phyloP scores from a whole-genome alignment of 768 basidiomycete species.

The Xerocomellus intermedius region DNA sequence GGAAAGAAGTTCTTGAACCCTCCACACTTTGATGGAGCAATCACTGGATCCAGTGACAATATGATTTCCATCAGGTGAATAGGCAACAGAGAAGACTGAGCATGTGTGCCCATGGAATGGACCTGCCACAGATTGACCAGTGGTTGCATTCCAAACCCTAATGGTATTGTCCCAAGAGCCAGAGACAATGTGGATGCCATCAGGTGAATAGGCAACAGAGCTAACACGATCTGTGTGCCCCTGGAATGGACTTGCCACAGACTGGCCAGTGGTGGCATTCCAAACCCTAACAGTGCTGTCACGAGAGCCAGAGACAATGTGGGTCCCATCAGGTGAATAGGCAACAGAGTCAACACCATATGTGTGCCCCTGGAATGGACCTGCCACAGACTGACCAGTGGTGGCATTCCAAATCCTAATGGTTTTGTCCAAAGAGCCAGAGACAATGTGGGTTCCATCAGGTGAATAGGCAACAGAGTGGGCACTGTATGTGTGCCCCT shows the following conservation, averaged over 20 bases:
- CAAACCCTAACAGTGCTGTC: not conserved
- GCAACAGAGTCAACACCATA: not conserved
- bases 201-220: slow-evolving; percentile 4
- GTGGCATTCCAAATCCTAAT: not conserved
- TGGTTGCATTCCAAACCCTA: not conserved
- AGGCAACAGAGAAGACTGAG: not conserved
- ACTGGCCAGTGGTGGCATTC: no score
- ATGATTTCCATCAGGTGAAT: not conserved
- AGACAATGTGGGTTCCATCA: no score
- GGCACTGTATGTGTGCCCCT: no score
- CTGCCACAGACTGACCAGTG: not conserved
- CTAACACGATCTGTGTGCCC: slow-evolving; percentile 3
- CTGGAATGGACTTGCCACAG: no score
- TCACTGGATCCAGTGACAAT: not conserved
- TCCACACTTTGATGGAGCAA: no score
- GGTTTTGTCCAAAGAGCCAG: not conserved
- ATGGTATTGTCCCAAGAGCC: not conserved
- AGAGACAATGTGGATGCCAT: no score
- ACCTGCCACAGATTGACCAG: not conserved
- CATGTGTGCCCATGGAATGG: not conserved
- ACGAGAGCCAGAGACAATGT: not conserved
- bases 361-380: slow-evolving; percentile 1
- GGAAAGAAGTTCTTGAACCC: not conserved
- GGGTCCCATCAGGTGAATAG: not conserved
- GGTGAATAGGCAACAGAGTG: no score